Base-by-base conservation (phyloP, 164 flowering plant genomes). In the Chloranthus sessilifolius region DNA sequence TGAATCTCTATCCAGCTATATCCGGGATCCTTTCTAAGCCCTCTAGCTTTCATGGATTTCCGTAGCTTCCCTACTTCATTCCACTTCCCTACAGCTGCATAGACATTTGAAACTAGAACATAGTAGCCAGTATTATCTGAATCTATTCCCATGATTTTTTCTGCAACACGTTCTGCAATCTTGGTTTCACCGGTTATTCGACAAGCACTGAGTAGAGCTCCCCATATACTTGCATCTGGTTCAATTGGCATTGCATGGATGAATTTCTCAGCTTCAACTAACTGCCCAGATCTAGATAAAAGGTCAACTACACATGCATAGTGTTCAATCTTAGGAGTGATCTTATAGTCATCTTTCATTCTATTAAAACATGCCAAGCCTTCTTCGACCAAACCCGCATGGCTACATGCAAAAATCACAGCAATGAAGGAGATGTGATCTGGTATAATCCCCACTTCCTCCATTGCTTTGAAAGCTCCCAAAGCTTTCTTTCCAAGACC, bases 241-340 rank as follows among this genome's bases (percentile, higher is more conserved):
- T 71, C 54, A 12, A 71, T 14, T 26, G 78, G 78, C 74, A 76
- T 76, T 16, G 59, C 49, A 5, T 20, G 47, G 43, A 75, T 66
- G 26, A 72, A 69, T 11, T 69, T 59, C 50, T 71, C 70, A 4
- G 80, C 80, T 55, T 64, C 57, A 20, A 38, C 48, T 35, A 68
- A 47, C 19, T 25, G 48, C 17, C 72, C 63, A 16, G 74, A 58
- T 17, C 74, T 57, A 19, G 70, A 60, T 6, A 69, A 50, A 38
- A 72, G 72, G 56, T 75, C 80, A 16, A 69, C 79, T 7, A 71
- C 58, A 61, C 79, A 74, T n/a, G 74, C 74, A 60, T 65, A 74
- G 44, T 75, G 79, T 47, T 75, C 74, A 20, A 57, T 37, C 53
- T 37, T 58, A 3, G 80, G 76, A 35, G 50, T 53, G n/a, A 72